phyloP scores from a whole-genome alignment of 805 yeast genomes.

The Zygosaccharomyces bisporus region DNA sequence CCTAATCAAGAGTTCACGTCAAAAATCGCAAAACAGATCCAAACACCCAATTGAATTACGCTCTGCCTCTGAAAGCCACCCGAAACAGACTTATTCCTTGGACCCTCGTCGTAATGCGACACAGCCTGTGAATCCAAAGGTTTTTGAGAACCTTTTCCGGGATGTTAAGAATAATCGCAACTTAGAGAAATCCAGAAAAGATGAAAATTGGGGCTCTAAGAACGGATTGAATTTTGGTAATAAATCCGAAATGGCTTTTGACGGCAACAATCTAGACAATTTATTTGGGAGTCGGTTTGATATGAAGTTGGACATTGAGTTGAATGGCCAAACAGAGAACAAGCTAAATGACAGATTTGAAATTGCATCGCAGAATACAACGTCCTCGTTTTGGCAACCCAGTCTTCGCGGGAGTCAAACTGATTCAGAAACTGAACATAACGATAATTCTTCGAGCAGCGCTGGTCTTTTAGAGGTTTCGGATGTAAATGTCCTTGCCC shows the following conservation, averaged over 20 bases:
- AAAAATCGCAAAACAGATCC: constrained; percentile 1
- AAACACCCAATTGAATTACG: constrained; percentile 9
- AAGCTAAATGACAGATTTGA: background rate
- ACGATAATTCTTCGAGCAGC: background rate
- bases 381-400: constrained; percentile 5
- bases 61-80: constrained; percentile 18
- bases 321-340: background rate
- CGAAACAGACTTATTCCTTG: constrained; percentile 16
- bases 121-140: constrained; percentile 25
- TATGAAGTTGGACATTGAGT: background rate
- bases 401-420: constrained; percentile 4
- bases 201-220: constrained; percentile 16
- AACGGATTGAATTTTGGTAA: constrained; percentile 11
- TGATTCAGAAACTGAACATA: constrained; percentile 1
- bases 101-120: constrained; percentile 34
- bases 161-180: constrained; percentile 12
- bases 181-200: constrained; percentile 9
- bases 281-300: background rate
- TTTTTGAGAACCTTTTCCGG: constrained; percentile 20
- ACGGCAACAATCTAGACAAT: background rate
- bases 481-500: constrained; percentile 27
- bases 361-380: background rate
- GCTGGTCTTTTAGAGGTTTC: constrained; percentile 8
- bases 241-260: background rate
- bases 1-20: background rate